These are phyloP conservation scores for Geoglossum cookeanum DNA, from an alignment of 2,329 filamentous ascomycete genomes.

Conservation along the genomic window DNA sequence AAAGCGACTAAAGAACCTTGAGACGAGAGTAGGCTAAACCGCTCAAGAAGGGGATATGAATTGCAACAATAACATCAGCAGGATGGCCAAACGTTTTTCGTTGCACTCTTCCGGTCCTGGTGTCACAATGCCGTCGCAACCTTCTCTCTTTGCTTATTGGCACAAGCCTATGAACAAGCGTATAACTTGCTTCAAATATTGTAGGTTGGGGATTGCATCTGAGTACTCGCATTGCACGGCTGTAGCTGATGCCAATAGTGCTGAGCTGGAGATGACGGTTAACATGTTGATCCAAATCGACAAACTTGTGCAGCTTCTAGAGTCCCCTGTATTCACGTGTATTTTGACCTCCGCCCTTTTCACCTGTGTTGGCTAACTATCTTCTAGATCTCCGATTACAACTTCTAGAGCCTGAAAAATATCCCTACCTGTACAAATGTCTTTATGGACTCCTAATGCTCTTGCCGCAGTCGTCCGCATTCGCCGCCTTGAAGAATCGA, in stretches of 20 bases:
- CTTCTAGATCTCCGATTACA: conserved; percentile 70
- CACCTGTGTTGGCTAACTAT: conserved; percentile 6
- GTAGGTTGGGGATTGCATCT: conserved; percentile 27
- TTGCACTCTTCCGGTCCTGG: conserved; percentile 88
- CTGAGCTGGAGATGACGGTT: conserved; percentile 95
- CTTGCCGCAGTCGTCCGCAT: conserved; percentile 91
- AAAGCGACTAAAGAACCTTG: conserved; percentile 75
- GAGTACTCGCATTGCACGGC: not conserved
- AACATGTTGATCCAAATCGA: conserved; percentile 98
- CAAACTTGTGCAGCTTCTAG: conserved; percentile 88
- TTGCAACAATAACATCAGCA: conserved; percentile 16
- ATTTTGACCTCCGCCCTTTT: conserved; percentile 19
- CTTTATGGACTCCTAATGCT: conserved; percentile 95
- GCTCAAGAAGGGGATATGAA: not conserved
- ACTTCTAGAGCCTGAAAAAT: conserved; percentile 83
- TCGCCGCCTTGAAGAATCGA: conserved; percentile 88
- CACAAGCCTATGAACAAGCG: conserved; percentile 94
- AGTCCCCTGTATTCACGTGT: conserved; percentile 97
- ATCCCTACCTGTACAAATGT: conserved; percentile 92
- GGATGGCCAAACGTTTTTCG: conserved; percentile 92
- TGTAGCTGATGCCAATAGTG: conserved; percentile 33
- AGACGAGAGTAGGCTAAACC: conserved; percentile 44
- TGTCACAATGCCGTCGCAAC: conserved; percentile 97
- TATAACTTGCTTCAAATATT: conserved; percentile 94
- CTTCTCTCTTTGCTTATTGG: conserved; percentile 85